Percentiles rank a stretch among this genome's conserved stretches.
phyloP scores from a whole-genome alignment of 2,329 filamentous ascomycete genomes.

The Tolypocladium cylindrosporum region DNA sequence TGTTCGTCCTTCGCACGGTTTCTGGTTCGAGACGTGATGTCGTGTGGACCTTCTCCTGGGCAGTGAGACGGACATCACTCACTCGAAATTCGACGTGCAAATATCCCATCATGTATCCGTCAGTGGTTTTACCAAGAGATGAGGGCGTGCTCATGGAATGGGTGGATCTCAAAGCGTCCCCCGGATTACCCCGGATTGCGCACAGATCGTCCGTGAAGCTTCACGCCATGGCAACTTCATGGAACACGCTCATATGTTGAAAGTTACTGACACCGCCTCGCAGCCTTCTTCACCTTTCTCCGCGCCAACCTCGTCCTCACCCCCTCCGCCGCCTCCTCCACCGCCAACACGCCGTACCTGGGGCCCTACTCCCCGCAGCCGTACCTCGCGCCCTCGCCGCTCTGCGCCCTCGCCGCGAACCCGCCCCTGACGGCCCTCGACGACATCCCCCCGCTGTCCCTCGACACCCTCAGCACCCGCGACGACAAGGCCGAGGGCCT shows the following conservation, averaged over 20 bases:
- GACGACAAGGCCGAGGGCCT: slow-evolving; percentile 58
- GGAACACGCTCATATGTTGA: too few relatives aligned
- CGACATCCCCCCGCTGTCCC: slow-evolving; percentile 52
- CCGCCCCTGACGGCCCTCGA: slow-evolving; percentile 29
- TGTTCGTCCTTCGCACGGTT: not conserved
- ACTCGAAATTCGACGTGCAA: not conserved
- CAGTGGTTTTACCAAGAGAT: not conserved
- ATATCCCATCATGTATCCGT: not conserved
- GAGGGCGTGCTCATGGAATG: not conserved
- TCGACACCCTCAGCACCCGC: slow-evolving; percentile 43
- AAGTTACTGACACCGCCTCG: slow-evolving; percentile 1
- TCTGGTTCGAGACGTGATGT: not conserved
- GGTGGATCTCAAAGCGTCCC: not conserved
- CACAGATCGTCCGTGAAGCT: not conserved
- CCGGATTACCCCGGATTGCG: not conserved
- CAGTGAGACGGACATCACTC: not conserved
- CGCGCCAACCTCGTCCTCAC: slow-evolving; percentile 69
- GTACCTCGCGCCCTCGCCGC: slow-evolving; percentile 28
- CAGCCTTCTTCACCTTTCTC: slow-evolving; percentile 76
- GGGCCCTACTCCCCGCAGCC: slow-evolving; percentile 31
- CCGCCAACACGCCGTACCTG: slow-evolving; percentile 54
- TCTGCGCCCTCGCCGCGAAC: slow-evolving; percentile 45
- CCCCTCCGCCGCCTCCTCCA: slow-evolving; percentile 49
- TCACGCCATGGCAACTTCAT: not conserved
- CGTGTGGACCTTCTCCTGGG: not conserved